Evolutionary conservation across 192 early-diverging fungal species (phyloP), one percentile per base, ranked within the genome.

Genomic region (Coemansia sp.): DNA sequence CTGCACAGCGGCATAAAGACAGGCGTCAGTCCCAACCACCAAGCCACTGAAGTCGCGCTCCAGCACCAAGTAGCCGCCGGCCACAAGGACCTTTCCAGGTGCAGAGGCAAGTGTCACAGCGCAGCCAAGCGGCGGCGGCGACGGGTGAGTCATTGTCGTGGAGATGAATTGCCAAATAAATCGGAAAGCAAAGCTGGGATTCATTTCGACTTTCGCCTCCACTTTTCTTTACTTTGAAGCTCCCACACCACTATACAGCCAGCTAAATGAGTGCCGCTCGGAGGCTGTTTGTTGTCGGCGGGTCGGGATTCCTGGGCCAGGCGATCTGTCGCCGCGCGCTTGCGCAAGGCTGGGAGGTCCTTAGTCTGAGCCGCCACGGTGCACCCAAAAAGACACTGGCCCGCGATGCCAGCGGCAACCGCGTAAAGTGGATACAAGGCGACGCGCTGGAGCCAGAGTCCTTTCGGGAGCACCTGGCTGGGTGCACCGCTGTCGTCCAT

Each of bases 11-110:
- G 88, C 83, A 73, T 91, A 94, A 59, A 99, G 94, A 22, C 95
- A 83, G 8, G 97, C 84, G 43, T 87, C 83, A 4, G 92, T 90
- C 17, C 88, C 92, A 35, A 95, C 79, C 4, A 97, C 93, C 17
- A 97, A 81, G 3, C 95, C 97, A 18, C 74, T 74, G 72, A 89
- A 91, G 19, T 58, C 58, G 24, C 82, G 87, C 55, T 95, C 93
- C 11, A 99, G 83, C 6, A 99, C 94, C 0, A 99, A 84, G 71
- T 99, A 99, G 18, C 97, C 97, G 19, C 97, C 97, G 0, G 85
- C 81, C 0, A 98, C 34, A 6, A 99, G 88, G 11, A 97, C 97
- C 65, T 99, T 99, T 11, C 97, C 97, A 4, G 97, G 94, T 7
- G 95, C 93, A 11, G 95, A 95, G 7, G 90, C 88, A 34, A 90